Base-by-base conservation (phyloP, 2,329 filamentous ascomycete species). In the Lachnellula occidentalis region DNA sequence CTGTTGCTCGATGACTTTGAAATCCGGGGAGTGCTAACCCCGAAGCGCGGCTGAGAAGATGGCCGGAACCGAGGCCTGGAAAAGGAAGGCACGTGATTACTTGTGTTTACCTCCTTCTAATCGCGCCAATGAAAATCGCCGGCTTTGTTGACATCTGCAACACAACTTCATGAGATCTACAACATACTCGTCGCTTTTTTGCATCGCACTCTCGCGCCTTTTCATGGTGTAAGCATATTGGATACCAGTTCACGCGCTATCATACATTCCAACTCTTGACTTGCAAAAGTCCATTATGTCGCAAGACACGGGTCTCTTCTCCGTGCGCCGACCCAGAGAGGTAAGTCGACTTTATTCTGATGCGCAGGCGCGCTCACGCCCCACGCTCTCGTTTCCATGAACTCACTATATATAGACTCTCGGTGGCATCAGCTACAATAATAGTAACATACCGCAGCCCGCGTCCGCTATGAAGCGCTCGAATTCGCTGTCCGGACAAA, bases 401-500 rank as follows among this genome's bases (percentile, higher is more conserved):
- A 45, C 58, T 62, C 57, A 62, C 45, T 45, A 46, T 22, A 4
- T 41, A 59, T 71, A 95, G 90, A 96, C 94, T 51, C 82, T 97
- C 57, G 92, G 87, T 61, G 86, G 85, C 12, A 84, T 96, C 67
- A 92, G 84, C 70, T 83, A 86, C 71, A 92, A 91, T 71, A 88
- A 88, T 11, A 31, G 27, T 19, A 83, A 84, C 21, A 89, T 99
- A 59, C 94, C 94, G 19, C 90, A 95, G 74, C 92, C 94, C 8
- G 81, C 88, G 27, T 97, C 92, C 41, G 90, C 91, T 41, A 87
- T 99, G 80, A 99, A 99, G 77, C 89, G 94, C 71, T 88, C 89
- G 31, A 94, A 85, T 67, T 92, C 90, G 12, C 85, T 84, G 64
- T 84, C 83, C 59, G 83, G 83, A 67, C 78, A 83, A 65, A 79